phyloP scores from a whole-genome alignment of 2,329 filamentous ascomycete genomes.

The Fusarium papillatum region DNA sequence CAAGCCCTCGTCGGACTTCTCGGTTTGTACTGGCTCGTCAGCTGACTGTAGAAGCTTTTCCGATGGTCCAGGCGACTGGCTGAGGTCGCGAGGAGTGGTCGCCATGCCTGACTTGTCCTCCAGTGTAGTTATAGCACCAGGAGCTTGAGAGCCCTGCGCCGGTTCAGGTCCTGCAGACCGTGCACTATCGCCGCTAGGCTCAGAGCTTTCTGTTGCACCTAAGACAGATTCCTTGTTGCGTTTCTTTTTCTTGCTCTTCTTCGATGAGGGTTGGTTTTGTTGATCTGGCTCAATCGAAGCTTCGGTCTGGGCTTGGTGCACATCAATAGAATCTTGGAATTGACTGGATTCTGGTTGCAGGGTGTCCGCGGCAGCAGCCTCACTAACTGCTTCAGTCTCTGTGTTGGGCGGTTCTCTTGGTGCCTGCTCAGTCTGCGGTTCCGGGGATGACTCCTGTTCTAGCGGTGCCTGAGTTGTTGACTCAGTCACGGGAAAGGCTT shows the following conservation, averaged over 20 bases:
- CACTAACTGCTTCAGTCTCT: neutral
- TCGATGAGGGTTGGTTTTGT: neutral
- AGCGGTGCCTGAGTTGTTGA: neutral
- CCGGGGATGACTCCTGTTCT: neutral
- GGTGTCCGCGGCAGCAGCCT: neutral
- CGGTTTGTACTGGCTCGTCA: neutral
- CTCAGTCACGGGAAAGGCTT: neutral
- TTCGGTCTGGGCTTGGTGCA: neutral
- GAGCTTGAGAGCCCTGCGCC: neutral
- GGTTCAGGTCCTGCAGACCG: neutral
- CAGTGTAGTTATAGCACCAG: neutral
- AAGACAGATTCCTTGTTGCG: neutral
- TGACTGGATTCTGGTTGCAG: neutral
- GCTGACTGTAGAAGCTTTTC: neutral
- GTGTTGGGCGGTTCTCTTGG: neutral
- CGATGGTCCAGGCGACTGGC: neutral
- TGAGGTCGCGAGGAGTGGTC: neutral
- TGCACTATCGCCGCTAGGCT: neutral
- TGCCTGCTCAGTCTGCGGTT: neutral
- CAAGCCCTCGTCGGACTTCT: neutral
- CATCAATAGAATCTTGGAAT: neutral
- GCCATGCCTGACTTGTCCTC: neutral
- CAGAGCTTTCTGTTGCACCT: neutral
- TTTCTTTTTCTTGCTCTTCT: conserved; percentile 24
- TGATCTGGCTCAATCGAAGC: neutral